These are phyloP conservation scores for Fusarium algeriense DNA, from an alignment of 2,329 filamentous ascomycete species.

Conservation along the genomic window DNA sequence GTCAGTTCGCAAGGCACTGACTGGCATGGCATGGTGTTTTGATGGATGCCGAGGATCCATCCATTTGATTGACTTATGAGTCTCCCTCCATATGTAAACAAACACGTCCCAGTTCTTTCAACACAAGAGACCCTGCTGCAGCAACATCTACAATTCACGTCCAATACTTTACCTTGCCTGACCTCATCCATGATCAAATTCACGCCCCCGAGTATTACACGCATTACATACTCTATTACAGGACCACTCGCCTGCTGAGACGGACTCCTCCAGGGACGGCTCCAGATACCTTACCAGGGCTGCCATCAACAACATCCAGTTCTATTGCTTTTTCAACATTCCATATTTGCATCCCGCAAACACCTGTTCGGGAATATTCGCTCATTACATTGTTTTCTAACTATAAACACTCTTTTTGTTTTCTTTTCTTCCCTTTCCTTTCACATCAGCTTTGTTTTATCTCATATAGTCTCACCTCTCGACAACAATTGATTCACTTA, in stretches of 20 bases:
- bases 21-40: constrained; percentile 31
- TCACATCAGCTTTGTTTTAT: constrained; percentile 1
- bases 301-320: constrained; percentile 21
- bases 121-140: constrained; percentile 20
- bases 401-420: neutral
- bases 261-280: constrained; percentile 5
- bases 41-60: constrained; percentile 33
- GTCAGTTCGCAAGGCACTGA: constrained; percentile 36
- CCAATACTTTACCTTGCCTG: constrained; percentile 5
- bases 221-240: constrained; percentile 23
- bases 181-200: constrained; percentile 22
- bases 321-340: constrained; percentile 35
- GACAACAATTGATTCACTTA: constrained; percentile 25
- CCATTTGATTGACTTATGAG: constrained; percentile 21
- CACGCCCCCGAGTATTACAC: constrained; percentile 17
- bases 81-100: constrained; percentile 41
- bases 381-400: constrained; percentile 25
- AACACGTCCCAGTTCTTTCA: constrained; percentile 28
- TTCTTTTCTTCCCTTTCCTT: constrained; percentile 5
- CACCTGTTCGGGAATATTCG: constrained; percentile 28
- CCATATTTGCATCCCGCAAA: constrained; percentile 29
- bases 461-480: constrained; percentile 20
- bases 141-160: constrained; percentile 23
- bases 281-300: constrained; percentile 11
- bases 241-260: constrained; percentile 6